Percentiles rank a stretch among this genome's conserved stretches.
These are phyloP conservation scores for Raffaelea ambrosiae DNA, from an alignment of 2,329 filamentous ascomycete species.

Conservation along the genomic window DNA sequence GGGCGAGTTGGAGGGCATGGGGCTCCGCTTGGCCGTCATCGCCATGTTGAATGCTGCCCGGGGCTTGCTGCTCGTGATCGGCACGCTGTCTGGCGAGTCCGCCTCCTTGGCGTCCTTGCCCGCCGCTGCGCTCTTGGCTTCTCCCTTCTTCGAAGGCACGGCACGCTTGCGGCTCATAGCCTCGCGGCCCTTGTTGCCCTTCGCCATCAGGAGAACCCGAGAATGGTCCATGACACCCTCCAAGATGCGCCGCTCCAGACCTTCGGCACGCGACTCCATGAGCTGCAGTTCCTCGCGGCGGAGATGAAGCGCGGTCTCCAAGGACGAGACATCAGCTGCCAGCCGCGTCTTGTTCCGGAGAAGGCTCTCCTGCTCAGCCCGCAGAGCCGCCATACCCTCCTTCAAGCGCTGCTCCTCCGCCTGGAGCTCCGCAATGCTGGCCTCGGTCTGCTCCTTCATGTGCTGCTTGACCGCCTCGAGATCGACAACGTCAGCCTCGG, in stretches of 20 bases:
- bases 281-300: conserved; percentile 83
- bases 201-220: conserved; percentile 74
- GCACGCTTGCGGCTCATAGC: conserved; percentile 51
- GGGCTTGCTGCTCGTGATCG: conserved; percentile 15
- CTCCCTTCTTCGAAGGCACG: conserved; percentile 33
- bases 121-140: conserved; percentile 11
- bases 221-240: conserved; percentile 97
- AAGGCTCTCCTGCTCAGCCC: conserved; percentile 66
- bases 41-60: conserved; percentile 41
- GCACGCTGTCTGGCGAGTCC: background rate
- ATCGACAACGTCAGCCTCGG: conserved; percentile 29
- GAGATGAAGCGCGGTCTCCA: conserved; percentile 83
- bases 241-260: conserved; percentile 82
- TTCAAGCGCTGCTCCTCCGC: conserved; percentile 46
- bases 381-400: conserved; percentile 48
- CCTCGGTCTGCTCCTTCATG: conserved; percentile 39
- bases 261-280: conserved; percentile 85
- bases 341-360: conserved; percentile 70
- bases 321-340: conserved; percentile 76
- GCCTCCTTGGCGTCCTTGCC: background rate
- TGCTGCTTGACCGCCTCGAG: conserved; percentile 44
- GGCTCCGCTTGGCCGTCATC: conserved; percentile 42
- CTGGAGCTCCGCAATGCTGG: conserved; percentile 24
- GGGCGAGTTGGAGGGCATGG: conserved; percentile 34
- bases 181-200: conserved; percentile 45